Evolutionary conservation across 306 rosid species (phyloP), one percentile per base, ranked within the genome.

Genomic region (Lotus japonicus): DNA sequence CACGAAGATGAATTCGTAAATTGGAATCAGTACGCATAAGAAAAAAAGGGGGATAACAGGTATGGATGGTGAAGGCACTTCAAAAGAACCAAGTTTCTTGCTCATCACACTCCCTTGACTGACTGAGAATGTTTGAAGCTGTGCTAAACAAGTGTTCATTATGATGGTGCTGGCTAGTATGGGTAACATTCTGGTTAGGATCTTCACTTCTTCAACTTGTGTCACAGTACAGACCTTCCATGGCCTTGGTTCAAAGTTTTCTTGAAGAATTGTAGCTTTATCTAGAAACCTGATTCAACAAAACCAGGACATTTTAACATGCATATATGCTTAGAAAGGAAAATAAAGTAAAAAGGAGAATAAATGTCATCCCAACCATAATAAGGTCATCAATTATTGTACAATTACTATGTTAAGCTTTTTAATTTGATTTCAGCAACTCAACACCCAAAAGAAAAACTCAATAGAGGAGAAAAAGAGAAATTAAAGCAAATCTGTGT

Each of bases 121-220:
- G 9, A 92, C 86, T 11, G 96, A 92, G 77, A 89, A 92, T 42
- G 98, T 92, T 56, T 92, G 98, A 45, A 92, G 96, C 36, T 92
- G 98, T 17, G 98, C 98, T 64, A 92, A 69, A 75, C 95, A 88
- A 26, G 98, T 90, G 84, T 92, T 92, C 97, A 92, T 88, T 69
- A 90, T 81, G 57, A 92, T 86, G 39, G 98, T 92, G 55, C 97
- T 90, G n/a, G 78, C 81, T 42, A 92, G 51, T 42, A 92, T 88
- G 0, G 98, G 98, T 16, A 89, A 16, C 97, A 92, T 88, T 77
- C 98, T 80, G 18, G 87, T 77, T 31, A 92, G 79, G 74, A 88
- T 84, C 80, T 92, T 92, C 38, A 92, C 97, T 84, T 92, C 97
- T 73, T 92, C 97, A 0, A 92, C 96, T 76, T 92, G 96, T 23